A percentile compares a stretch with the other conserved stretches of the same genome.
Evolutionary conservation across 2,329 filamentous ascomycete species (phyloP).

Genomic region (Trichoderma atrobrunneum): DNA sequence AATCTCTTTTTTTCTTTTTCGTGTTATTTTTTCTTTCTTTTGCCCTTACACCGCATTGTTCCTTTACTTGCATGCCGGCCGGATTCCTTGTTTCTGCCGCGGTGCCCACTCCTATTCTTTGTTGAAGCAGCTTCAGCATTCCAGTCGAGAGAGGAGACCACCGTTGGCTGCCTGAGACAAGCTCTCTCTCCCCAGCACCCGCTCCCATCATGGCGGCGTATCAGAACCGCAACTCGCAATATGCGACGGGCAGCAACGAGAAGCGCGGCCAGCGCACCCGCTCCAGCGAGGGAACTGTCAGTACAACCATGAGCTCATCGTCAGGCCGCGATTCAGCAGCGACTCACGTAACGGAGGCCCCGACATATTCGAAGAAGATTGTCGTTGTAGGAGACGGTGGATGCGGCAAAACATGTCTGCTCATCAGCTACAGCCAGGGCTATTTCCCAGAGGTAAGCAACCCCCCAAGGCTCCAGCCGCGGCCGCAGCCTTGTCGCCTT

Average conservation of each 20-base stretch:
- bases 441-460: conserved; percentile 91
- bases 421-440: conserved; percentile 98
- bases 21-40: neutral
- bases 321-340: conserved; percentile 73
- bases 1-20: neutral
- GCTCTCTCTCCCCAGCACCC: neutral
- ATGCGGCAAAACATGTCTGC: conserved; percentile 95
- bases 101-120: conserved; percentile 15
- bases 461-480: neutral
- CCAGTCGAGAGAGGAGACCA: conserved; percentile 6
- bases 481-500: neutral
- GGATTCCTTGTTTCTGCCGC: neutral
- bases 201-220: conserved; percentile 48
- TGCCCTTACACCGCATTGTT: conserved; percentile 16
- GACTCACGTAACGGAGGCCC: conserved; percentile 85
- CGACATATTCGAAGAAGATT: conserved; percentile 97
- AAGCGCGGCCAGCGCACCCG: conserved; percentile 55
- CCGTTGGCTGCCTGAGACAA: conserved; percentile 4
- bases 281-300: conserved; percentile 86
- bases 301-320: conserved; percentile 75
- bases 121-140: conserved; percentile 22
- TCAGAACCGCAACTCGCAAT: conserved; percentile 55
- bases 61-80: neutral
- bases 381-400: conserved; percentile 97
- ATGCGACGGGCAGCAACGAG: conserved; percentile 39